A percentile compares a stretch with the other conserved stretches of the same genome.
These are phyloP conservation scores for Macrophomina tecta DNA, from an alignment of 2,329 filamentous ascomycete genomes.

Conservation along the genomic window DNA sequence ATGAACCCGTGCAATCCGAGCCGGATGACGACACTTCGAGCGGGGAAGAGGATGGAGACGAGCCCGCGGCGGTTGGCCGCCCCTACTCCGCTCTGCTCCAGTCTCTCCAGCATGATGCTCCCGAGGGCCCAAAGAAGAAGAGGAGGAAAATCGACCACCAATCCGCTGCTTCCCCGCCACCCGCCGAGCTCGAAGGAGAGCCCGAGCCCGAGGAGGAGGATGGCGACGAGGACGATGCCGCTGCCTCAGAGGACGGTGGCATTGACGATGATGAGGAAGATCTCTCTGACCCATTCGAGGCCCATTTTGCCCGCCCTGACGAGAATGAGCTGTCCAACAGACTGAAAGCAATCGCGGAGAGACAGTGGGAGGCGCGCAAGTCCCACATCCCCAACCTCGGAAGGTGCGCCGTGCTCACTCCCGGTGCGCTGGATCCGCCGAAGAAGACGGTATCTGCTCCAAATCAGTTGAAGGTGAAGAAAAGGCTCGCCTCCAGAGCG, in stretches of 20 bases:
- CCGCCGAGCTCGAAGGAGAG: conserved; percentile 32
- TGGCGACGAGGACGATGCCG: conserved; percentile 34
- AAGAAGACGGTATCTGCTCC: conserved; percentile 36
- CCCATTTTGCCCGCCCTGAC: conserved; percentile 75
- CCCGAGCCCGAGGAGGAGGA: conserved; percentile 35
- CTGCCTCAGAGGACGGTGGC: conserved; percentile 48
- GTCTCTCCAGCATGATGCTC: conserved; percentile 54
- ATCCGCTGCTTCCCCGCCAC: conserved; percentile 13
- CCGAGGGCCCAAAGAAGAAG: conserved; percentile 56
- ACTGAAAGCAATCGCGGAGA: conserved; percentile 53
- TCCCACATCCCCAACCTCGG: conserved; percentile 36
- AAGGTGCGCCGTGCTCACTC: conserved; percentile 39
- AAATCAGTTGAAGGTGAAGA: conserved; percentile 42
- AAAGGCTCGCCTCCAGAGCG: conserved; percentile 40
- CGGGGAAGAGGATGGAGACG: conserved; percentile 40
- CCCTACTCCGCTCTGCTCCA: conserved; percentile 65
- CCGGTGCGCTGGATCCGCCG: conserved; percentile 30
- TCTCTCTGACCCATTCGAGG: conserved; percentile 74
- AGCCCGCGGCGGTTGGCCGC: conserved; percentile 36
- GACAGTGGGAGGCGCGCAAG: conserved; percentile 56
- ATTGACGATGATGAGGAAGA: conserved; percentile 54
- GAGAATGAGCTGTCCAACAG: conserved; percentile 63
- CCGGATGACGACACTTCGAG: conserved; percentile 26
- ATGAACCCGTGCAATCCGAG: conserved; percentile 32
- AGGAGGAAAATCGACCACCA: conserved; percentile 57